These are phyloP conservation scores for Phytophthora sojae DNA, from an alignment of 352 stramenopile species.

Conservation along the genomic window DNA sequence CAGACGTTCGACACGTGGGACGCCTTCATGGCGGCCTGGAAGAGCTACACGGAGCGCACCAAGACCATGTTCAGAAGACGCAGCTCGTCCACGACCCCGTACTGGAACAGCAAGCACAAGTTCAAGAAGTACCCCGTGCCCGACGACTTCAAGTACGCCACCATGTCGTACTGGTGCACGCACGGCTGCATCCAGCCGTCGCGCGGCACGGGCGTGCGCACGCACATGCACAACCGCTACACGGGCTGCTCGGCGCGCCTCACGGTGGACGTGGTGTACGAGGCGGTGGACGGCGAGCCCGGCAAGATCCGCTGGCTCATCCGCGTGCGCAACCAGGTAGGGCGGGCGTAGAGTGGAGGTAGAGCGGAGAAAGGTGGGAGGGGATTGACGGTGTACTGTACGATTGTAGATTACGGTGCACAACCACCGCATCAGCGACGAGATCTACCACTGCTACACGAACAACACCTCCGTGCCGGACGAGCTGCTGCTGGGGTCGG, in stretches of 20 bases:
- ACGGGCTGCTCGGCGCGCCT: slow-evolving; percentile 79
- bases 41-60: slow-evolving; percentile 66
- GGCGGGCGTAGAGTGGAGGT: neutral
- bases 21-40: slow-evolving; percentile 72
- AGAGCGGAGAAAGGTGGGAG: neutral
- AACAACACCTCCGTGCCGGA: slow-evolving; percentile 86
- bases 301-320: slow-evolving; percentile 69
- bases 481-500: slow-evolving; percentile 58
- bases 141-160: slow-evolving; percentile 80
- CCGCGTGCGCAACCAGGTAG: slow-evolving; percentile 78
- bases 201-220: slow-evolving; percentile 71
- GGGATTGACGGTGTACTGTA: neutral
- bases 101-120: slow-evolving; percentile 82
- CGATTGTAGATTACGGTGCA: slow-evolving; percentile 67
- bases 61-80: slow-evolving; percentile 82
- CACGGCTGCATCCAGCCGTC: slow-evolving; percentile 85
- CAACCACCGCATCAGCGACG: slow-evolving; percentile 80
- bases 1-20: slow-evolving; percentile 72
- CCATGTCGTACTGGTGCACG: slow-evolving; percentile 88
- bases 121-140: slow-evolving; percentile 78
- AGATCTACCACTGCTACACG: slow-evolving; percentile 82
- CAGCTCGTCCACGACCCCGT: slow-evolving; percentile 73
- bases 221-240: slow-evolving; percentile 81
- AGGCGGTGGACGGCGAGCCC: slow-evolving; percentile 47
- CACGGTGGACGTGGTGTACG: slow-evolving; percentile 79